Base-by-base conservation (phyloP, 1,139 yeast species). In the Pichia sp. region DNA sequence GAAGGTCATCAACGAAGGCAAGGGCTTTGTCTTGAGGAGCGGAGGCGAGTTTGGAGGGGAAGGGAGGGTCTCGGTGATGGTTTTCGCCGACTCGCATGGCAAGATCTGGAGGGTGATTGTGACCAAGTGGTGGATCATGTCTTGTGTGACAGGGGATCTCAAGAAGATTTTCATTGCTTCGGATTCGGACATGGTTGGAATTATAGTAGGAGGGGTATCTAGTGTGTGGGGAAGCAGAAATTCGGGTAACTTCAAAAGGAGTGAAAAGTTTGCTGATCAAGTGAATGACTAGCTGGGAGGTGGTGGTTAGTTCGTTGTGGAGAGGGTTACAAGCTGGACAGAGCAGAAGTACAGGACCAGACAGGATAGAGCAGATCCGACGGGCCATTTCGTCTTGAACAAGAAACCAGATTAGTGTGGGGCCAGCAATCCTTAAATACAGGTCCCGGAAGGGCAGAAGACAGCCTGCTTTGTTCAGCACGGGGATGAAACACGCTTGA, bases 1-100 rank as follows among this genome's bases (percentile, higher is more conserved):
- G 71, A 86, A 87, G 1, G 88, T 83, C 86, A 81, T 84, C 61
- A 87, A 74, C 10, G 91, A 84, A 20, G 93, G 93, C 56, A 83
- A 74, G 60, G 73, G 75, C 60, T 72, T 75, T 34, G 72, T 67
- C 55, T 68, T 70, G n/a, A 58, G 54, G 29, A 63, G 55, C 12
- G 67, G 64, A 16, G 66, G 63, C 16, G 66, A 59, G 53, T 65
- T 64, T 61, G 75, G 73, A 30, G 79, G 75, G 12, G 78, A 70
- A 27, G 73, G 74, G 8, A 65, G 49, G 27, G 64, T 61, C 52
- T 66, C 67, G 16, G 65, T 62, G 59, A 67, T 65, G 1, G 67
- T 61, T 43, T 66, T 63, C 34, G 73, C 66, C 14, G 73, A 69
- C 67, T 74, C 74, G 66, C 87, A 81, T 49, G 86, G 86, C 50